Percentiles rank a stretch among this genome's conserved stretches.
Evolutionary conservation across 2,329 filamentous ascomycete genomes (phyloP).

Genomic region (Aspergillus sp.): DNA sequence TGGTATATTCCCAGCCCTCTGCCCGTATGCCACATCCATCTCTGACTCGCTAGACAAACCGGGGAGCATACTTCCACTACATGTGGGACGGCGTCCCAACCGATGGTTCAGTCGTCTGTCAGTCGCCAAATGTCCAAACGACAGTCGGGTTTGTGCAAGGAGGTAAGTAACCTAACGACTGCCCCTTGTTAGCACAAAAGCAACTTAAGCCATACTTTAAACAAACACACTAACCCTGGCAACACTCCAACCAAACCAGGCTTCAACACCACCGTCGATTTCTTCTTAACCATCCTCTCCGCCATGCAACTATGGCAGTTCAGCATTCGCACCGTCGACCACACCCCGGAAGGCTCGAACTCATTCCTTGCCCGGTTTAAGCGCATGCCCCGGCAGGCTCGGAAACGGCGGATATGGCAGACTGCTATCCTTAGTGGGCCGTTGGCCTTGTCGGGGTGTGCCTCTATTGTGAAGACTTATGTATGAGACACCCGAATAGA

Average conservation of each 20-base stretch:
- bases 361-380: conserved; percentile 31
- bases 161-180: conserved; percentile 16
- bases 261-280: conserved; percentile 37
- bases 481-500: conserved; percentile 15
- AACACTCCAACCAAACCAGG: conserved; percentile 14
- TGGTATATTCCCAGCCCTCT: conserved; percentile 16
- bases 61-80: conserved; percentile 37
- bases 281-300: conserved; percentile 31
- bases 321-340: conserved; percentile 30
- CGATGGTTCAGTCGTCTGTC: conserved; percentile 36
- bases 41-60: conserved; percentile 20
- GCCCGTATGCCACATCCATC: not conserved
- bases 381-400: conserved; percentile 28
- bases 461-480: conserved; percentile 40
- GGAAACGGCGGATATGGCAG: conserved; percentile 37
- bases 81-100: conserved; percentile 38
- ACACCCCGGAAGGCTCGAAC: conserved; percentile 16
- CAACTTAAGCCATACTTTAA: not conserved
- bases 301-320: conserved; percentile 39
- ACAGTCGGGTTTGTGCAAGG: conserved; percentile 40
- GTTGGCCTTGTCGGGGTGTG: conserved; percentile 34
- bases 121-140: conserved; percentile 33
- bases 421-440: conserved; percentile 35
- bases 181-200: not conserved
- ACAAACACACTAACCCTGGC: too few relatives aligned